Evolutionary conservation across 2,329 filamentous ascomycete genomes (phyloP).

Genomic region (Penicillium sp.): DNA sequence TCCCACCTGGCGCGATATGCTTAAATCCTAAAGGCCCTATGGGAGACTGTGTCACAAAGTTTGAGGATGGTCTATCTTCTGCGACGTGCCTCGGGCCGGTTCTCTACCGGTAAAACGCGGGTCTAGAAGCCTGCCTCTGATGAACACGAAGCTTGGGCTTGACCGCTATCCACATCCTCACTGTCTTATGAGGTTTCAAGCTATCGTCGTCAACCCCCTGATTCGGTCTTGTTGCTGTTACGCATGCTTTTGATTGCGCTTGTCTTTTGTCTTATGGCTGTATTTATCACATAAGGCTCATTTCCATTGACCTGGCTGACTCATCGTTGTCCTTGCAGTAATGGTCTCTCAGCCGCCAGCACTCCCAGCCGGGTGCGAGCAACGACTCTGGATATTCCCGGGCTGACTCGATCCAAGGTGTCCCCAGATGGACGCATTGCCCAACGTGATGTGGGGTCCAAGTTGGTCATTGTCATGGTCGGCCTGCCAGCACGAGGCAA

Average conservation of each 20-base stretch:
- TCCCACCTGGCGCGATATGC: background rate
- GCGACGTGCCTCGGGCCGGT: slow-evolving; percentile 8
- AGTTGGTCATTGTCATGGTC: slow-evolving; percentile 98
- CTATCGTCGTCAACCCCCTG: background rate
- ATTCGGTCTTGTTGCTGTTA: slow-evolving; percentile 4
- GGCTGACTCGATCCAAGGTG: slow-evolving; percentile 88
- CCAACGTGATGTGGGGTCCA: slow-evolving; percentile 87
- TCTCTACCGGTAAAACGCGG: slow-evolving; percentile 1
- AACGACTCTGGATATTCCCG: slow-evolving; percentile 93
- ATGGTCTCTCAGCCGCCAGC: slow-evolving; percentile 28
- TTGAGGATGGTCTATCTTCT: slow-evolving; percentile 6
- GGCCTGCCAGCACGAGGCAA: slow-evolving; percentile 91
- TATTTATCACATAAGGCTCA: too few species aligned
- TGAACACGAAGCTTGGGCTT: background rate
- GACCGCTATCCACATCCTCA: background rate
- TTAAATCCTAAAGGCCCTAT: slow-evolving; percentile 8
- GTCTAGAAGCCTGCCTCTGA: slow-evolving; percentile 1
- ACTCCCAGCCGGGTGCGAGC: slow-evolving; percentile 79
- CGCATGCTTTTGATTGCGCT: background rate
- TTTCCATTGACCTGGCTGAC: slow-evolving; percentile 1
- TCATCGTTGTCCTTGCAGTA: slow-evolving; percentile 12
- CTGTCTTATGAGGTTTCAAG: background rate
- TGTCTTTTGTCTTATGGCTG: background rate
- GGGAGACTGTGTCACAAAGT: background rate
- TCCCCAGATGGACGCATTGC: slow-evolving; percentile 94